These are phyloP conservation scores for Trichoderma aggressivum DNA, from an alignment of 2,329 filamentous ascomycete species.

Conservation along the genomic window DNA sequence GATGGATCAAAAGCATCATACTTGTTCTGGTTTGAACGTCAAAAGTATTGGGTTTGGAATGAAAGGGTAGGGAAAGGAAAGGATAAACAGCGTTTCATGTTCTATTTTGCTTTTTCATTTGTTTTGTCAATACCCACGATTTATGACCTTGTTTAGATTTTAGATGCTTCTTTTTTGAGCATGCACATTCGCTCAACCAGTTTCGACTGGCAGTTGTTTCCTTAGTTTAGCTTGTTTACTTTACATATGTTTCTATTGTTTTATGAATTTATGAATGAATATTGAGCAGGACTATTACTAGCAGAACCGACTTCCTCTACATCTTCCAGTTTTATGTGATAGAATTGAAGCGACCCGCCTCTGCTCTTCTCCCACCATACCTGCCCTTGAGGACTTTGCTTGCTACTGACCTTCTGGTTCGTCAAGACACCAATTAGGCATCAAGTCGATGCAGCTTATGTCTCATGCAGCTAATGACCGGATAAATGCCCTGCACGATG, in stretches of 20 bases:
- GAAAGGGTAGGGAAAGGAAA: background rate
- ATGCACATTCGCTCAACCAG: conserved; percentile 14
- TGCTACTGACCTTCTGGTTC: background rate
- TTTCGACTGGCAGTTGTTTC: conserved; percentile 6
- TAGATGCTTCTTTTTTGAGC: background rate
- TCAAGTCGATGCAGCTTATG: background rate
- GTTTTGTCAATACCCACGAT: conserved; percentile 10
- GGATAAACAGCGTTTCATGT: conserved; percentile 4
- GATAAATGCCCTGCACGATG: background rate
- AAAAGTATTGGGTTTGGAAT: conserved; percentile 1
- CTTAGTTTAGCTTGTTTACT: background rate
- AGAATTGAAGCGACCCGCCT: background rate
- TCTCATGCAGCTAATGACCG: background rate
- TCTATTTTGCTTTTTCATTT: background rate
- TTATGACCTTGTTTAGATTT: conserved; percentile 4
- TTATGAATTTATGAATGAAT: background rate
- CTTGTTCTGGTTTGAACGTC: background rate
- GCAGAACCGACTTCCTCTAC: background rate
- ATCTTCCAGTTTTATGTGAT: background rate
- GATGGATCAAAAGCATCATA: conserved; percentile 3
- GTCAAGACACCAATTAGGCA: background rate
- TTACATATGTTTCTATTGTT: background rate
- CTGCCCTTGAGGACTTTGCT: background rate
- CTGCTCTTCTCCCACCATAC: background rate
- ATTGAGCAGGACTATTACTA: background rate